Evolutionary conservation across 2,329 filamentous ascomycete species (phyloP), one percentile per base, ranked within the genome.

Genomic region (Colletotrichum lentis): DNA sequence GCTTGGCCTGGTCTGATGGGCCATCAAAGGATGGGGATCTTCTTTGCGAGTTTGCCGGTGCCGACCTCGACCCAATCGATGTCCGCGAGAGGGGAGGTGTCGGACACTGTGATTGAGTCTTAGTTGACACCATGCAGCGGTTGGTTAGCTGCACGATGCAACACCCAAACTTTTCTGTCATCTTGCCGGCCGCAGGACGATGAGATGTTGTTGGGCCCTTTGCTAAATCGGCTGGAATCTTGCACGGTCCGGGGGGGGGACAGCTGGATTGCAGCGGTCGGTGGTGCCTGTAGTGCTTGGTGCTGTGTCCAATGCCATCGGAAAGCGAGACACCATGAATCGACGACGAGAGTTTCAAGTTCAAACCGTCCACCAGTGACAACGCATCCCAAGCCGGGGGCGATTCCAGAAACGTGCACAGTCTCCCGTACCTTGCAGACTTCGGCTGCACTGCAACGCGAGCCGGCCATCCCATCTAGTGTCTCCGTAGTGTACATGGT

Each of bases 351-450:
- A 54, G n/a, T n/a, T 64, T 41, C 60, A 37, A 64, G 37, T 31
- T 31, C 1, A 35, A 35, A 16, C 53, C 31, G 39, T 54, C 47
- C 39, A 62, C 64, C 60, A 64, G 35, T 43, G 54, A 43, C 61
- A 43, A 47, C 31, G 47, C 53, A 24, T 46, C 62, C 62, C 47
- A 44, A 55, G 65, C 43, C 61, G 54, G 65, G 31, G 49, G 62
- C 55, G 54, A 55, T 64, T 60, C 62, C 65, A 55, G 47, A 65
- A 59, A 60, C 49, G 65, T 68, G 61, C 62, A 64, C 61, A 39
- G 62, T 60, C 47, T 65, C 49, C 65, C 55, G 65, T 68, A 65
- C 65, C 65, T 68, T 68, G 62, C 65, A 68, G 65, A 43, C 43
- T 57, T 60, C 43, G 47, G 62, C 54, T 68, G 65, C 65, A 56